A percentile compares a stretch with the other conserved stretches of the same genome.
Conservation (phyloP, 495 filamentous ascomycete species). For the Aspergillus sparsus region DNA sequence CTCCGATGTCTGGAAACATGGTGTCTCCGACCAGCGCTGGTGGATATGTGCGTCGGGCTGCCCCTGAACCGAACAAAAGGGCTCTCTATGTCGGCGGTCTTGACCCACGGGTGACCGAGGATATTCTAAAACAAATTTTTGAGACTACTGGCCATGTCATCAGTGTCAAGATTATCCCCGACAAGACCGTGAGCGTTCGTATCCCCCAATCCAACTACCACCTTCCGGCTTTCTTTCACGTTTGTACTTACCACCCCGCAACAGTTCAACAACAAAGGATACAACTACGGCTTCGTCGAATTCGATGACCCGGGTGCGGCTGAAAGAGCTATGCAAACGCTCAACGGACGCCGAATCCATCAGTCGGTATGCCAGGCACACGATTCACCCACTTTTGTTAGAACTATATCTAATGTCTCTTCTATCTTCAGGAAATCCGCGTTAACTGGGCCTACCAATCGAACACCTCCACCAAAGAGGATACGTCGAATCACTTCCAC, state of each 20-base stretch:
- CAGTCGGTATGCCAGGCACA: slow-evolving; percentile 68
- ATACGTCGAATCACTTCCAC: slow-evolving; percentile 98
- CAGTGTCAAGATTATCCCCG: slow-evolving; percentile 98
- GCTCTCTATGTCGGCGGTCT: slow-evolving; percentile 95
- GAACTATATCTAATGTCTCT: slow-evolving; percentile 19
- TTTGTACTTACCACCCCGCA: slow-evolving; percentile 21
- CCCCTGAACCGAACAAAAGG: slow-evolving; percentile 97
- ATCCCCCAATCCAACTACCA: not conserved
- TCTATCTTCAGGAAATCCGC: slow-evolving; percentile 77
- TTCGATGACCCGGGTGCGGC: slow-evolving; percentile 97
- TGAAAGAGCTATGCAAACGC: slow-evolving; percentile 93
- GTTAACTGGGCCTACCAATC: slow-evolving; percentile 99
- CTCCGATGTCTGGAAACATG: slow-evolving; percentile 75
- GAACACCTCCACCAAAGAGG: slow-evolving; percentile 92
- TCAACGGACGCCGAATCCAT: slow-evolving; percentile 93
- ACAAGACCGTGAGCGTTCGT: slow-evolving; percentile 84
- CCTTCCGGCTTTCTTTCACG: not conserved
- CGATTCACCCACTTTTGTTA: slow-evolving; percentile 5
- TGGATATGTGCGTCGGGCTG: slow-evolving; percentile 84
- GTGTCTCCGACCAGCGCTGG: slow-evolving; percentile 81
- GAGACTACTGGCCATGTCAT: slow-evolving; percentile 98
- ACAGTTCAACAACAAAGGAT: slow-evolving; percentile 83
- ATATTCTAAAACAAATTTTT: slow-evolving; percentile 96
- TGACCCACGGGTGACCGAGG: slow-evolving; percentile 93
- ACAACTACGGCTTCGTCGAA: slow-evolving; percentile 99